phyloP scores from a whole-genome alignment of 225 moss, liverwort and hornwort genomes.

The Takakia lepidozioides region DNA sequence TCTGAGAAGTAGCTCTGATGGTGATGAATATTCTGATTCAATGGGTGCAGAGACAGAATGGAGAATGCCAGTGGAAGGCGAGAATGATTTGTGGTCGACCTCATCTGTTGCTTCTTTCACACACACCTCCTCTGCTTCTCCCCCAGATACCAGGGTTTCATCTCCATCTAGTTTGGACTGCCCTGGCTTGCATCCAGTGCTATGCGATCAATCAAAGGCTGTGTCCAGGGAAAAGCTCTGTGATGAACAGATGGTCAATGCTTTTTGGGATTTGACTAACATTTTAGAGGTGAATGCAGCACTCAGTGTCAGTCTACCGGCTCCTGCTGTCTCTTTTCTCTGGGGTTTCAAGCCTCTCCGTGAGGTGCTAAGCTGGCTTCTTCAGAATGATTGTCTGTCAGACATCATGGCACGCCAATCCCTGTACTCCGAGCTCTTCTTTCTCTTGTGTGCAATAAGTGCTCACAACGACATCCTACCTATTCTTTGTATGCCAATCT shows the following conservation, averaged over 20 bases:
- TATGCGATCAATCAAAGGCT: not conserved
- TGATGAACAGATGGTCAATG: constrained; percentile 5
- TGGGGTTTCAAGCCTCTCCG: constrained; percentile 7
- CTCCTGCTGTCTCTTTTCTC: constrained; percentile 6
- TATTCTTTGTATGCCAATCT: constrained; percentile 6
- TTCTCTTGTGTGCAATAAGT: constrained; percentile 4
- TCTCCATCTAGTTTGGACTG: not conserved
- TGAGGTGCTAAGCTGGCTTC: constrained; percentile 2
- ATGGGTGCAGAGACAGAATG: constrained; percentile 13
- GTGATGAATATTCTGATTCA: constrained; percentile 8
- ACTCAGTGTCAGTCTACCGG: constrained; percentile 1
- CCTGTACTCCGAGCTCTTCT: constrained; percentile 5
- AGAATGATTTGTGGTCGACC: constrained; percentile 4
- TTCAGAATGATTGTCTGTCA: constrained; percentile 1
- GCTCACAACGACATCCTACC: constrained; percentile 4
- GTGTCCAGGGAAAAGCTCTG: not conserved
- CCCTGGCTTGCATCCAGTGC: not conserved
- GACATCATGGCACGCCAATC: constrained; percentile 6
- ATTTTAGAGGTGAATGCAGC: constrained; percentile 8
- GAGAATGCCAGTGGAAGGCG: constrained; percentile 4
- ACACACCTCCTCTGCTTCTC: constrained; percentile 2
- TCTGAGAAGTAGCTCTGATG: constrained; percentile 6
- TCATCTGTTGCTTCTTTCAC: constrained; percentile 7
- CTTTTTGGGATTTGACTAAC: constrained; percentile 8
- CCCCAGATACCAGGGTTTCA: constrained; percentile 5